Base-by-base conservation (phyloP, 2,329 filamentous ascomycete species). In the Thelonectria rubi region DNA sequence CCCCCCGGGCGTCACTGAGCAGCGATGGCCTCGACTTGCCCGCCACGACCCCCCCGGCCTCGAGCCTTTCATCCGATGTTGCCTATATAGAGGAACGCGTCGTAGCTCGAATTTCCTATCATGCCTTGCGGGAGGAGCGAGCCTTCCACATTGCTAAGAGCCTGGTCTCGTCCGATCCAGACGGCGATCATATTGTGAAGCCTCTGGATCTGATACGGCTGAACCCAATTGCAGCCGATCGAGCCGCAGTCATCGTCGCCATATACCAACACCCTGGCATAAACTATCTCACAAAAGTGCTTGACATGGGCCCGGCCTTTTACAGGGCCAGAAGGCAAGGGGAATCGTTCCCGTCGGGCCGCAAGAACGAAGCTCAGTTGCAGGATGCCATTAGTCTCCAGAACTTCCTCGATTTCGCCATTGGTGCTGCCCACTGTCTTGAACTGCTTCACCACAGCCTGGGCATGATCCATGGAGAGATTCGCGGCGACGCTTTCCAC, bases 391-490 rank as follows among this genome's bases (percentile, higher is more conserved):
- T 95, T 45, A 88, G 89, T 47, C 80, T 97, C 6, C 84, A 90
- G 48, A 83, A 87, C 15, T 97, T 97, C 71, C 84, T 98, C 26
- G 91, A 97, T 71, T 97, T 97, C 73, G 94, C 94, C 30, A 92
- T 97, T 60, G 94, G 94, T 21, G 91, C 94, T 1, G 87, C 91
- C 6, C 88, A 96, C 75, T 96, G 92, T 73, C 79, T 97, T 49
- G 94, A 97, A 76, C 88, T 96, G 48, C 80, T 98, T n/a, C 94
- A 98, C 71, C 93, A 97, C 76, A 89, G 91, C 9, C 87, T 94
- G 60, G 90, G 92, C 62, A 88, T 93, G 59, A 90, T 97, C 1
- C 94, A 97, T 70, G 94, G 94, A 46, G 94, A 98, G 77, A 89
- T 98, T 52, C 86, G 94, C 26, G 91, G 89, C 5, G 94, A 98